Percentiles rank a stretch among this genome's conserved stretches.
Conservation (phyloP, 805 yeast species). For the Metschnikowia proteae region DNA sequence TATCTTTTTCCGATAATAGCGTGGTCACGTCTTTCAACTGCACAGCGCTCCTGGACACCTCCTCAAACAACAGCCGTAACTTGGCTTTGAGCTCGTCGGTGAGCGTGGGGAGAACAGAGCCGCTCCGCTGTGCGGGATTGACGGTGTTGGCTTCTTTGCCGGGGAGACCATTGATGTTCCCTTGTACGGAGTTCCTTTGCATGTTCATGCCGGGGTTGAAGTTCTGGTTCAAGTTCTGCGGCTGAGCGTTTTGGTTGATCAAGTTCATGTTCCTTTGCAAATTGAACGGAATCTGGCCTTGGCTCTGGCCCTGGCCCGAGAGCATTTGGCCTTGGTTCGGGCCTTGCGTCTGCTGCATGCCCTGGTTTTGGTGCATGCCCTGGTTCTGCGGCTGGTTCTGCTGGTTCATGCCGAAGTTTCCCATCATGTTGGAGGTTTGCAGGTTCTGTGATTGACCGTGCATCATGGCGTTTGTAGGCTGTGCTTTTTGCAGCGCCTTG, state of each 20-base stretch:
- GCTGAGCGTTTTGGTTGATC: conserved; percentile 2
- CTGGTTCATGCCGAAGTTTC: conserved; percentile 2
- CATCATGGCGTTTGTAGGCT: conserved; percentile 13
- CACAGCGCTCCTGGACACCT: conserved; percentile 63
- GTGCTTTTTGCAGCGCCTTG: conserved; percentile 26
- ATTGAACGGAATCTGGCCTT: background rate
- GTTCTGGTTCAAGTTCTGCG: conserved; percentile 1
- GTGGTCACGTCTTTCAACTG: conserved; percentile 63
- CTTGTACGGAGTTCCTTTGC: background rate
- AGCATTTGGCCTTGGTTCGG: background rate
- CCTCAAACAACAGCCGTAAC: conserved; percentile 62
- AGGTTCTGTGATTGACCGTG: background rate
- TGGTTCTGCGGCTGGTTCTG: background rate
- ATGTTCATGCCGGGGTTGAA: background rate
- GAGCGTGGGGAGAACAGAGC: conserved; percentile 29
- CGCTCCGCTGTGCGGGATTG: conserved; percentile 1
- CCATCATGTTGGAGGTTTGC: background rate
- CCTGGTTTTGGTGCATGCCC: background rate
- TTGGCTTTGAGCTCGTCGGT: conserved; percentile 61
- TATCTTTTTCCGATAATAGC: conserved; percentile 59
- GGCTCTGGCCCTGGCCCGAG: background rate
- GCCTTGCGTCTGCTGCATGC: background rate
- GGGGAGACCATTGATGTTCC: background rate
- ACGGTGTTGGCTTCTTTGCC: background rate
- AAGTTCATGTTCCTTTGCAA: conserved; percentile 5